A percentile compares a stretch with the other conserved stretches of the same genome.
Evolutionary conservation across 208 protist species (phyloP).

Genomic region (Endotrypanum monterogeii): DNA sequence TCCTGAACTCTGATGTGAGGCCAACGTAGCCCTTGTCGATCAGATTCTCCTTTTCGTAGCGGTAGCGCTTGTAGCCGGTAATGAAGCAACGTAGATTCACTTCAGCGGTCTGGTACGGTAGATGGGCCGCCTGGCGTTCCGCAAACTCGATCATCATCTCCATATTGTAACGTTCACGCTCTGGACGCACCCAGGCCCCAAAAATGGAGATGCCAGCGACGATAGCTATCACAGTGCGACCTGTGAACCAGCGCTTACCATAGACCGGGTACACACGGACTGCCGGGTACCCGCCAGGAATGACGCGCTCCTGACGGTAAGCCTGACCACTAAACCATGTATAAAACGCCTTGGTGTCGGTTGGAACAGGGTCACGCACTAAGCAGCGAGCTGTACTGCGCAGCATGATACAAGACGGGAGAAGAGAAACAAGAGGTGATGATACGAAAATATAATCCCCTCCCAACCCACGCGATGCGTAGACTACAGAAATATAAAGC

Average conservation of each 20-base stretch:
- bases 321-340: constrained; percentile 91
- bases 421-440: neutral
- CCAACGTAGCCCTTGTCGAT: constrained; percentile 92
- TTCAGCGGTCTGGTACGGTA: constrained; percentile 90
- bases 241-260: constrained; percentile 91
- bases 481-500: constrained; percentile 2
- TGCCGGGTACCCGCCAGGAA: constrained; percentile 85
- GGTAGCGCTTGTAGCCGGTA: constrained; percentile 84
- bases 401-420: constrained; percentile 46
- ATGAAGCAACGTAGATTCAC: constrained; percentile 81
- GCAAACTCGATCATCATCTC: constrained; percentile 90
- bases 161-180: constrained; percentile 90
- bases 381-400: constrained; percentile 46
- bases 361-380: constrained; percentile 87
- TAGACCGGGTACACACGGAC: constrained; percentile 90
- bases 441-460: neutral
- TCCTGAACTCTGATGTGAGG: constrained; percentile 89
- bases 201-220: constrained; percentile 87
- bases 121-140: constrained; percentile 76
- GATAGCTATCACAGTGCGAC: constrained; percentile 83
- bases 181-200: constrained; percentile 82
- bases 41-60: constrained; percentile 88
- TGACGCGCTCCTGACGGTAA: constrained; percentile 88
- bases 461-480: neutral
- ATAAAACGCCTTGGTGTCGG: constrained; percentile 90